phyloP scores from a whole-genome alignment of 352 stramenopile species.

The Thalassiosira mediterranea region DNA sequence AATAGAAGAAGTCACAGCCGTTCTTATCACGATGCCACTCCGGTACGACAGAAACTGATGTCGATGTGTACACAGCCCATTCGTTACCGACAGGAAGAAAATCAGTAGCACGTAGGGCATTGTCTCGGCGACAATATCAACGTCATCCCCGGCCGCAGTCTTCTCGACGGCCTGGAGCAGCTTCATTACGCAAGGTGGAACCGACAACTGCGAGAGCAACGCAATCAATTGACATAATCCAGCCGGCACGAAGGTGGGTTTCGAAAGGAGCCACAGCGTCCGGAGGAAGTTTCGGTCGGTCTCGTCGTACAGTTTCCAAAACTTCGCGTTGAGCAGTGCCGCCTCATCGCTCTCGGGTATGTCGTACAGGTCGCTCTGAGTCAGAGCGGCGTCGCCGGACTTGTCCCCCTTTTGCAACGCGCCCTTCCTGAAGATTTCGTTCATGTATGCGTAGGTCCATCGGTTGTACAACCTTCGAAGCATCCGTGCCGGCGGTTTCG shows the following conservation, averaged over 20 bases:
- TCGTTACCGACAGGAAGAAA: conserved; percentile 33
- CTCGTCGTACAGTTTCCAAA: conserved; percentile 34
- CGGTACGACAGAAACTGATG: conserved; percentile 30
- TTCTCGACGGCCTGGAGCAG: conserved; percentile 34
- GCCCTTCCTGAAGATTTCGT: conserved; percentile 55
- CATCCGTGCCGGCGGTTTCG: no score
- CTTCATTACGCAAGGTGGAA: conserved; percentile 43
- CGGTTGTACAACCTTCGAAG: conserved; percentile 29
- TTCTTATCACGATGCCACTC: conserved; percentile 38
- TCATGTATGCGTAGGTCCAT: conserved; percentile 78
- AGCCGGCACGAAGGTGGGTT: conserved; percentile 39
- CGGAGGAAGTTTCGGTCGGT: conserved; percentile 20
- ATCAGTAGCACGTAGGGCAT: conserved; percentile 37
- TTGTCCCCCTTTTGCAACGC: conserved; percentile 36
- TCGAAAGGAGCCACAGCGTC: conserved; percentile 41
- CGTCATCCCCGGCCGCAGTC: not conserved
- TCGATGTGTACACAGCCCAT: conserved; percentile 44
- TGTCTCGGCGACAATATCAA: conserved; percentile 20
- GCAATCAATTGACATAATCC: conserved; percentile 40
- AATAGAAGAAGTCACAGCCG: conserved; percentile 27
- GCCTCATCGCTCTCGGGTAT: conserved; percentile 44
- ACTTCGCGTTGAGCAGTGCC: conserved; percentile 19
- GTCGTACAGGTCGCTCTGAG: conserved; percentile 60
- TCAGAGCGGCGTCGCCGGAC: conserved; percentile 34
- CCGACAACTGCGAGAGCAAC: conserved; percentile 25